Evolutionary conservation across 305 asterid genomes (phyloP), one percentile per base, ranked within the genome.

Genomic region (Stenogyne calaminthoides): DNA sequence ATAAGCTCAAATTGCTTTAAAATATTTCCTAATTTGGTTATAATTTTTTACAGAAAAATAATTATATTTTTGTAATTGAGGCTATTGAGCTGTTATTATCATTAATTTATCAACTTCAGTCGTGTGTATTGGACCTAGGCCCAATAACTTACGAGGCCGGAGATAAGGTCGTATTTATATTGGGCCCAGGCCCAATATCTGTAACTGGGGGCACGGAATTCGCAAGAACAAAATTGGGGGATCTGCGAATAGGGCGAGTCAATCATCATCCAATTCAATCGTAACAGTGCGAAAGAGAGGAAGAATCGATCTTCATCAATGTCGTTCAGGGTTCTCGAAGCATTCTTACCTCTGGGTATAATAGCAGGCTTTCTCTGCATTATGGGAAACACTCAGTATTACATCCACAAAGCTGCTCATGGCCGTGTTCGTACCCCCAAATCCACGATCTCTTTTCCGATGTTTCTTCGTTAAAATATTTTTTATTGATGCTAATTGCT

Each of bases 291-390:
- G 66, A 34, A 7, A 61, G 61, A 69, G 64, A 39, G 25, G 42
- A 47, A 47, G 54, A 10, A 62, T 54, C 69, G 47, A 12, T 67
- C 36, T 34, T 46, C 20, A 54, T 27, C 56, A 56, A 92, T 92
- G 98, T 80, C 69, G 78, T 72, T 87, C 57, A 75, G 76, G 64
- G 85, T 85, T 86, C 68, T 95, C 80, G 98, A 95, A 83, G 99
- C 99, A 27, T 60, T 88, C 74, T 74, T 95, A 60, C 99, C 99
- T 12, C 69, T 95, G 60, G 99, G 99, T 15, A 92, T 95, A 54
- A 95, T 95, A 15, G 99, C 93, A 9, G 98, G 98, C 57, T 84
- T 95, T 88, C 96, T 92, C 36, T 95, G 99, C 76, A 85, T 92
- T 7, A 87, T 87, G 92, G 99, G 99, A 6, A 95, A 95, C 79